phyloP scores from a whole-genome alignment of 306 rosid species.

The Bauhinia variegata region DNA sequence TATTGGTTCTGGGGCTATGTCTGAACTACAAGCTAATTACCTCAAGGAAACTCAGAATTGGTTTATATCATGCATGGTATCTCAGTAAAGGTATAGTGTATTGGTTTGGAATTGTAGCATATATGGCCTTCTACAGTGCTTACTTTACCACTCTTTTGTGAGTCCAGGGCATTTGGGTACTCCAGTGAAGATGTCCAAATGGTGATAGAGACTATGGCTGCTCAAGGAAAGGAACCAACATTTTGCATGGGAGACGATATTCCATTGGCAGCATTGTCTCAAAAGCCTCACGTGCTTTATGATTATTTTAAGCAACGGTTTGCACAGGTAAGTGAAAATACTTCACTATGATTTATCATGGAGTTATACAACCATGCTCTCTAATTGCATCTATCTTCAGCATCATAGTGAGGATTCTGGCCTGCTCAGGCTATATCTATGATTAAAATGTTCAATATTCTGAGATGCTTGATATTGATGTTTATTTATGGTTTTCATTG shows the following conservation, averaged over 20 bases:
- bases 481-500: conserved; percentile 2
- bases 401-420: neutral
- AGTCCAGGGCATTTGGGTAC: conserved; percentile 96
- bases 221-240: conserved; percentile 99
- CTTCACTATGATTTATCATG: conserved; percentile 7
- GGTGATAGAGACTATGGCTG: conserved; percentile 92
- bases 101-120: conserved; percentile 33
- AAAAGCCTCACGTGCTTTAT: conserved; percentile 88
- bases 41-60: neutral
- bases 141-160: conserved; percentile 44
- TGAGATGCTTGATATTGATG: neutral
- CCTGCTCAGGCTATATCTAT: conserved; percentile 4
- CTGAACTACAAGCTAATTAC: conserved; percentile 31
- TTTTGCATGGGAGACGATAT: conserved; percentile 99
- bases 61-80: neutral
- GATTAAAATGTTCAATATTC: neutral
- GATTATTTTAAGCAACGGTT: conserved; percentile 97
- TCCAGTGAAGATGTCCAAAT: conserved; percentile 98
- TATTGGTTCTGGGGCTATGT: neutral
- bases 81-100: conserved; percentile 22
- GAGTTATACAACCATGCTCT: neutral
- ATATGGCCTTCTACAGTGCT: conserved; percentile 41
- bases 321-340: conserved; percentile 75
- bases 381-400: too few relatives aligned
- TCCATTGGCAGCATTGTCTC: conserved; percentile 78